Evolutionary conservation across 148 eudicot genomes (phyloP).

Genomic region (Vaccinium corymbosum): DNA sequence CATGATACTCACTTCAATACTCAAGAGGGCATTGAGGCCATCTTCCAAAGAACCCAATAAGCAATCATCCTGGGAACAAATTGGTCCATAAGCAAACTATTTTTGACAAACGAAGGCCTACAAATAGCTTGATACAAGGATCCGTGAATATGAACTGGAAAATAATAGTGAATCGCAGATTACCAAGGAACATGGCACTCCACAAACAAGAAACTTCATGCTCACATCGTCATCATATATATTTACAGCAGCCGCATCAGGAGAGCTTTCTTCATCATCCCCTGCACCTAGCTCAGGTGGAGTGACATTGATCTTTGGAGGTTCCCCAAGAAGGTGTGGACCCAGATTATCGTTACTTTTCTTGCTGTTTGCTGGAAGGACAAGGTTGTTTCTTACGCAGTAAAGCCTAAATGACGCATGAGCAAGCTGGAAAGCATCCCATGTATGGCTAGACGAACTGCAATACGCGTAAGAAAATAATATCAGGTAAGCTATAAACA

Average conservation of each 20-base stretch:
- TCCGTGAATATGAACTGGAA: background rate
- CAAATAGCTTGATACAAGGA: slow-evolving; percentile 12
- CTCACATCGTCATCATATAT: slow-evolving; percentile 80
- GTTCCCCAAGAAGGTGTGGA: slow-evolving; percentile 79
- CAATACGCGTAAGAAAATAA: slow-evolving; percentile 19
- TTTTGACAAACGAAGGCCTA: slow-evolving; percentile 8
- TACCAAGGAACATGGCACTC: slow-evolving; percentile 63
- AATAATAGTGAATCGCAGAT: slow-evolving; percentile 21
- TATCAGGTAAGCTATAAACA: background rate
- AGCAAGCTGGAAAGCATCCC: slow-evolving; percentile 95
- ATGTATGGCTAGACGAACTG: slow-evolving; percentile 87
- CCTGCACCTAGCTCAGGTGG: slow-evolving; percentile 55
- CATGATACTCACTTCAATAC: slow-evolving; percentile 72
- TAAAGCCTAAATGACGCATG: slow-evolving; percentile 78
- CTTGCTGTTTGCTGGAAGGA: slow-evolving; percentile 37
- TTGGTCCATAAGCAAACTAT: slow-evolving; percentile 17
- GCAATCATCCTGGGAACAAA: slow-evolving; percentile 58
- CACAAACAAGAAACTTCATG: slow-evolving; percentile 81
- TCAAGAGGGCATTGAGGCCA: slow-evolving; percentile 86
- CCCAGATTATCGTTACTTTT: slow-evolving; percentile 42
- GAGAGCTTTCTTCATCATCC: slow-evolving; percentile 61
- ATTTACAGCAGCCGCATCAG: slow-evolving; percentile 65
- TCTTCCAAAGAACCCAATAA: slow-evolving; percentile 78
- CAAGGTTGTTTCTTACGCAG: slow-evolving; percentile 62
- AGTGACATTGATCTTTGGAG: slow-evolving; percentile 64